These are phyloP conservation scores for Amphirosellinia nigrospora DNA, from an alignment of 495 filamentous ascomycete species.

Conservation along the genomic window DNA sequence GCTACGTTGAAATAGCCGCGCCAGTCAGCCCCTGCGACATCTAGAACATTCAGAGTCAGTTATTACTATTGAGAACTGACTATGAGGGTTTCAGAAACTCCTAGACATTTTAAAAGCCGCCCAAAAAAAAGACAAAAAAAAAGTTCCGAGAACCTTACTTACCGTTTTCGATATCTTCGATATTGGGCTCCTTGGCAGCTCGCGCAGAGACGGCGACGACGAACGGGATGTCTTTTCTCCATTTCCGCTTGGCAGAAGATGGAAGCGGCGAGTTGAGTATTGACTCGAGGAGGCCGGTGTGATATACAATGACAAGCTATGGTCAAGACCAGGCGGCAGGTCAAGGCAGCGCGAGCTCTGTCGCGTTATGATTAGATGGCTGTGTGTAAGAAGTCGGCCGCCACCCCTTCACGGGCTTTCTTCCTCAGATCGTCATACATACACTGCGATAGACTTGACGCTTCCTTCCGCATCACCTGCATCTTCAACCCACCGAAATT, in stretches of 20 bases:
- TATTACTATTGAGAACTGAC: no score
- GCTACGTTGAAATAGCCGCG: constrained; percentile 16
- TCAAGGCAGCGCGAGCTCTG: constrained; percentile 1
- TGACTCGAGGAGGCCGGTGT: constrained; percentile 10
- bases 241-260: background rate
- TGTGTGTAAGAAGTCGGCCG: background rate
- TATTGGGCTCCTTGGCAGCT: constrained; percentile 1
- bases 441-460: constrained; percentile 12
- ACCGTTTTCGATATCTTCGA: background rate
- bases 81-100: no score
- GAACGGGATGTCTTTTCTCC: constrained; percentile 17
- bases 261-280: constrained; percentile 18
- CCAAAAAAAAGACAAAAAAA: no score
- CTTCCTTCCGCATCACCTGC: constrained; percentile 2
- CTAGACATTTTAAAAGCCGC: no score
- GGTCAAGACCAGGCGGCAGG: constrained; percentile 3
- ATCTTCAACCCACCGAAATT: constrained; percentile 13
- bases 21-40: constrained; percentile 5
- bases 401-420: background rate
- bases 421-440: background rate
- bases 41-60: no score
- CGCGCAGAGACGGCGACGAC: constrained; percentile 15
- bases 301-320: constrained; percentile 16
- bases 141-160: no score
- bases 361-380: background rate